These are phyloP conservation scores for Fusarium sp. DNA, from an alignment of 2,329 filamentous ascomycete species.

Conservation along the genomic window DNA sequence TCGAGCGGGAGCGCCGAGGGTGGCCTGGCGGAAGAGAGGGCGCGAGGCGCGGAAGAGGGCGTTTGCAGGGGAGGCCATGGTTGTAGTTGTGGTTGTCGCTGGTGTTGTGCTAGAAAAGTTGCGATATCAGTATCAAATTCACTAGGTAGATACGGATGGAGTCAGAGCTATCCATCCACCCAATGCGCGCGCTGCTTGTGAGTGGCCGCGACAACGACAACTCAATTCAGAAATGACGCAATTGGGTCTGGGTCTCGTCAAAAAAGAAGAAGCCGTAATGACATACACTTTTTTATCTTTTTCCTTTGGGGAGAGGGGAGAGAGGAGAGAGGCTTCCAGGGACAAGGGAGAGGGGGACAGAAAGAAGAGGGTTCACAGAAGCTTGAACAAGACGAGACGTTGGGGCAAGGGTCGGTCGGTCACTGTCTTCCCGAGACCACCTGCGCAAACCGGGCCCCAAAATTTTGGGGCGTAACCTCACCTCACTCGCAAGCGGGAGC, in stretches of 20 bases:
- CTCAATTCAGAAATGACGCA: slow-evolving; percentile 1
- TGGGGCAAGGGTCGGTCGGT: slow-evolving; percentile 40
- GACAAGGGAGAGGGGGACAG: slow-evolving; percentile 13
- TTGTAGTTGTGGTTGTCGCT: slow-evolving; percentile 19
- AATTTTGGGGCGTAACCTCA: slow-evolving; percentile 2
- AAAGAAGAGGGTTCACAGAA: slow-evolving; percentile 24
- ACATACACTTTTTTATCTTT: slow-evolving; percentile 34
- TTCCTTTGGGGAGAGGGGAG: slow-evolving; percentile 12
- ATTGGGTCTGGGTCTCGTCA: background rate
- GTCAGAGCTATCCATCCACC: background rate
- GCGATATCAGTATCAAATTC: slow-evolving; percentile 20
- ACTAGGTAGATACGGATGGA: slow-evolving; percentile 8
- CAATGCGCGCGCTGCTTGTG: background rate
- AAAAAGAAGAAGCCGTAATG: background rate
- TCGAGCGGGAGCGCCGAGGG: slow-evolving; percentile 68
- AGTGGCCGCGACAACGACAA: background rate
- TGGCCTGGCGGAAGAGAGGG: slow-evolving; percentile 70
- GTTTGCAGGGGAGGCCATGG: slow-evolving; percentile 64
- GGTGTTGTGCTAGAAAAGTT: slow-evolving; percentile 5
- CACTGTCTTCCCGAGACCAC: slow-evolving; percentile 40
- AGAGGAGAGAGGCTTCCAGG: slow-evolving; percentile 19
- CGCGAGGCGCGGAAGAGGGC: slow-evolving; percentile 69
- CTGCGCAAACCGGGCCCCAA: slow-evolving; percentile 7
- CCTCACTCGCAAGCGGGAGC: slow-evolving; percentile 13
- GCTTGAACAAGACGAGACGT: slow-evolving; percentile 32